phyloP scores from a whole-genome alignment of 441 rosid species.

The Eutrema salsugineum region DNA sequence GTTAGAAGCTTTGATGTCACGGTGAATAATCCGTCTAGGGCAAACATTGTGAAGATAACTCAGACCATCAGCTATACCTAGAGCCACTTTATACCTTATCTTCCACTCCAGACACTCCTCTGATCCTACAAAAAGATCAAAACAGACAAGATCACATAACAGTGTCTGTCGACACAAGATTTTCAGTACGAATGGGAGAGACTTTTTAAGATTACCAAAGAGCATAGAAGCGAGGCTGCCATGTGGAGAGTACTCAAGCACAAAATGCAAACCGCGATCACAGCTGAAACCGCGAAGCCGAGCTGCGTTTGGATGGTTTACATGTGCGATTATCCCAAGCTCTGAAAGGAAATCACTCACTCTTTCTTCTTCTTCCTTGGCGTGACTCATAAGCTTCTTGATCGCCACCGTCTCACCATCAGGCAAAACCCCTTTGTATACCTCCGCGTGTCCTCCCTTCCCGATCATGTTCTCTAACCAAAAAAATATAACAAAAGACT shows the following conservation, averaged over 20 bases:
- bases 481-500: neutral
- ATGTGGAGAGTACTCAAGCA: slow-evolving; percentile 61
- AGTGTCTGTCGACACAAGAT: neutral
- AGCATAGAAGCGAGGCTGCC: slow-evolving; percentile 80
- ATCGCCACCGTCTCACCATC: slow-evolving; percentile 79
- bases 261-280: slow-evolving; percentile 73
- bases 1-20: slow-evolving; percentile 93
- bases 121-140: slow-evolving; percentile 44
- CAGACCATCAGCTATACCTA: slow-evolving; percentile 77
- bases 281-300: slow-evolving; percentile 69
- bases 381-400: slow-evolving; percentile 58
- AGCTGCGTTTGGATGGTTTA: slow-evolving; percentile 79
- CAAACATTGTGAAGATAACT: slow-evolving; percentile 76
- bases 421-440: slow-evolving; percentile 62
- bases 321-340: slow-evolving; percentile 87
- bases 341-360: slow-evolving; percentile 73
- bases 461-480: slow-evolving; percentile 75
- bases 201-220: slow-evolving; percentile 43
- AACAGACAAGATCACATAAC: neutral
- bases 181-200: neutral
- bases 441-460: slow-evolving; percentile 85
- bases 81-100: slow-evolving; percentile 60
- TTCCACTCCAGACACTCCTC: slow-evolving; percentile 52
- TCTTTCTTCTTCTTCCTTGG: slow-evolving; percentile 52
- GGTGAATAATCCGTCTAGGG: slow-evolving; percentile 76